Evolutionary conservation across 495 filamentous ascomycete genomes (phyloP).

Genomic region (Polyplosphaeria fusca): DNA sequence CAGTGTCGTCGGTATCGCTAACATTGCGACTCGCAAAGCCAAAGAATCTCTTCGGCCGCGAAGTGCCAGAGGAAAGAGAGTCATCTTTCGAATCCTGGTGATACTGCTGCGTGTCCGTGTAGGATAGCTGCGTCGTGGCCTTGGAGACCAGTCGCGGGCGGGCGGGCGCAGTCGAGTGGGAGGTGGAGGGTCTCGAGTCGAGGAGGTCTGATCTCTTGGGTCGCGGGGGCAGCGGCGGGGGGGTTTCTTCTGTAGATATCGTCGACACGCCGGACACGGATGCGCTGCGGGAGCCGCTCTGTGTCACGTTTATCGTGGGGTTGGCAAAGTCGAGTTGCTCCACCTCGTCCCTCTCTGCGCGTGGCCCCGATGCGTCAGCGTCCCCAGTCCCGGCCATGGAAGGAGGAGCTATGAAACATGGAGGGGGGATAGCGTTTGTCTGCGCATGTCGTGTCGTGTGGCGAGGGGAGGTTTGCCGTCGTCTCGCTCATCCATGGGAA

Average conservation of each 20-base stretch:
- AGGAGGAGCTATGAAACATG: no score
- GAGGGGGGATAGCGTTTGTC: no score
- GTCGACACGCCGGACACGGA: slow-evolving; percentile 4
- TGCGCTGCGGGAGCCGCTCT: slow-evolving; percentile 7
- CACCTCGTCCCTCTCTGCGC: slow-evolving; percentile 4
- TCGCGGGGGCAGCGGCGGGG: slow-evolving; percentile 32
- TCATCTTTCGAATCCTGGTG: slow-evolving; percentile 48
- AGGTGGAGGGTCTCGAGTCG: slow-evolving; percentile 23
- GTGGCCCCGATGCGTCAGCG: neutral
- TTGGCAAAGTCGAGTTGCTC: slow-evolving; percentile 28
- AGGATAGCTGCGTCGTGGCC: slow-evolving; percentile 78
- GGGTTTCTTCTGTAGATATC: slow-evolving; percentile 27
- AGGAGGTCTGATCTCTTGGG: slow-evolving; percentile 19
- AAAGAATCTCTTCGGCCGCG: slow-evolving; percentile 36
- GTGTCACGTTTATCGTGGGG: slow-evolving; percentile 24
- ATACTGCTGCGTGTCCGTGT: slow-evolving; percentile 70
- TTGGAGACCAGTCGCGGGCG: slow-evolving; percentile 56
- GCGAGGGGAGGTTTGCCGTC: no score
- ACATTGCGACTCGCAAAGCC: slow-evolving; percentile 44
- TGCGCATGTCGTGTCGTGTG: no score
- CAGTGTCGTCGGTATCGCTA: slow-evolving; percentile 71
- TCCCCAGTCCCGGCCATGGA: slow-evolving; percentile 20
- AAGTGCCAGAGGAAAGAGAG: slow-evolving; percentile 40
- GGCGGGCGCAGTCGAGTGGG: slow-evolving; percentile 14
- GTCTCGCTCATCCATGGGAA: no score